Percentiles rank a stretch among this genome's conserved stretches.
Conservation (phyloP, 805 yeast species). For the Blastobotrys peoriensis region DNA sequence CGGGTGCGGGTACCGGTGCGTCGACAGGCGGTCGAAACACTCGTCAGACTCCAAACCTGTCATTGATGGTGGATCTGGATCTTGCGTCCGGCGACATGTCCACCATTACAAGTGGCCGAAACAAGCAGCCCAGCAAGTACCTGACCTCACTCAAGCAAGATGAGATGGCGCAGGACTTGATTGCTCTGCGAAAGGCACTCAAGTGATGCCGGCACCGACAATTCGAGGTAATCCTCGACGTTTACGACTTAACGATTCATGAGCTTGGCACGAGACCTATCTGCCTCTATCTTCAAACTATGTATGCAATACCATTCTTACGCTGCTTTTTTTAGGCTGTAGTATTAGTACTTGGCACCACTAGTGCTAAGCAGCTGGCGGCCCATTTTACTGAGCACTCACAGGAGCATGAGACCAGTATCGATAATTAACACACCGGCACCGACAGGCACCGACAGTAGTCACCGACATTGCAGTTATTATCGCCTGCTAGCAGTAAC, state of each 20-base stretch:
- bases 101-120: not conserved
- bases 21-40: not conserved
- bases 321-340: too few relatives aligned
- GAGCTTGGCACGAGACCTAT: too few relatives aligned
- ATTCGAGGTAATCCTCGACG: too few relatives aligned
- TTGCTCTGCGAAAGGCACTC: not conserved
- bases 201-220: not conserved
- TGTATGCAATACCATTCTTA: too few relatives aligned
- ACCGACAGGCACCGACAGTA: too few relatives aligned
- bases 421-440: too few relatives aligned
- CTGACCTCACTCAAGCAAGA: constrained; percentile 6
- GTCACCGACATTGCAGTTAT: too few relatives aligned
- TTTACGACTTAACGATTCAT: not conserved
- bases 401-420: too few relatives aligned
- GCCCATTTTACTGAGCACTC: too few relatives aligned
- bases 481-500: too few relatives aligned
- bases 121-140: constrained; percentile 3
- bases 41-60: not conserved
- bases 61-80: constrained; percentile 1
- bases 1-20: not conserved
- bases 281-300: not conserved
- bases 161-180: constrained; percentile 2
- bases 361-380: too few relatives aligned
- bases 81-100: not conserved
- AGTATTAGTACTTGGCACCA: too few relatives aligned